Evolutionary conservation across 352 stramenopile species (phyloP), one percentile per base, ranked within the genome.

Genomic region (Blastocystis hominis): DNA sequence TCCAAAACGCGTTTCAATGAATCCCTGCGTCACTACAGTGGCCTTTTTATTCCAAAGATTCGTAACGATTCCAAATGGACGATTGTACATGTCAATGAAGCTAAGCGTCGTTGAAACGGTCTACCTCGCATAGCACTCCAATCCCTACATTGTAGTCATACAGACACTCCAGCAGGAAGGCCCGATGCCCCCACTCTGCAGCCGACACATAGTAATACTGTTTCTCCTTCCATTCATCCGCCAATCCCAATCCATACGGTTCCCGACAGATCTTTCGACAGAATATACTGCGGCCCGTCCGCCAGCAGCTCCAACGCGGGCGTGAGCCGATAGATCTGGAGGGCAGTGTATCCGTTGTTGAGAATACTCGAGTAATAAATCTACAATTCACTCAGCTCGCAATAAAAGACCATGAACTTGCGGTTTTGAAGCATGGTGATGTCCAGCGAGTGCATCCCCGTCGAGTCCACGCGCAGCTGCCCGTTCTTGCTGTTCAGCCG

Each of bases 181-280:
- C 36, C 7, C 72, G 46, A 53, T 84, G 72, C 9, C 72, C 55
- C 50, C 13, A 54, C 50, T 84, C 72, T 30, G 72, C 34, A 6
- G 72, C 72, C 15, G 72, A 84, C 42, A 84, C 54, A 46, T 84
- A 84, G 46, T 84, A 84, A 42, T 84, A 66, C 50, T 84, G 47
- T 47, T 47, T 64, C 34, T 42, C 38, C 72, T 84, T 68, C 0
- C 17, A 1, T 9, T 84, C 20, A 84, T 20, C 10, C 5, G 62
- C 20, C 2, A 17, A 15, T 15, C 36, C 10, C 13, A n/a, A 5
- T 36, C n/a, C 36, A 44, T 30, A 84, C 72, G 46, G 54, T 68
- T 7, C 62, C 72, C 2, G 72, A 68, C 24, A 68, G n/a, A 10
- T 53, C 72, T 20, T 53, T 47, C 15, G 72, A 84, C 30, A 84